Conservation (phyloP, 129 eudicot species). For the Ambrosia artemisiifolia region DNA sequence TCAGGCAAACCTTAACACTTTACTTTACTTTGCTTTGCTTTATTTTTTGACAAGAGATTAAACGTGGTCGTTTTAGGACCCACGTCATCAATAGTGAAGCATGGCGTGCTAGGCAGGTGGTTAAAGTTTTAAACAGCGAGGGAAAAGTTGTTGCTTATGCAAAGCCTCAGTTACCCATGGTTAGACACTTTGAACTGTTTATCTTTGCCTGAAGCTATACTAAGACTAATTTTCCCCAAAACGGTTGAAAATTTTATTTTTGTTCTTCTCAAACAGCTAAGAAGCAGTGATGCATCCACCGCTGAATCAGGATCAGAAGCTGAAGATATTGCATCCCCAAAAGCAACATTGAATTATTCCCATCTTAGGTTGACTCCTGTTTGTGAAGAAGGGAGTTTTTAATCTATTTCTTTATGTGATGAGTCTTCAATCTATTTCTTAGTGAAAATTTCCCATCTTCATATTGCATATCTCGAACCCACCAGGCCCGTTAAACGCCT, state of each 20-base stretch:
- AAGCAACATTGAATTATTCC: conserved; percentile 59
- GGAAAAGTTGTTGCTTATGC: conserved; percentile 88
- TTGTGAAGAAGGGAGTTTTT: conserved; percentile 71
- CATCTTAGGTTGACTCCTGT: conserved; percentile 90
- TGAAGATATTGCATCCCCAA: conserved; percentile 93
- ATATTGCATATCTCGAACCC: no score
- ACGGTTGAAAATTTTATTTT: conserved; percentile 3
- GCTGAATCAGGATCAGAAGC: conserved; percentile 98
- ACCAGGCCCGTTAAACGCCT: no score
- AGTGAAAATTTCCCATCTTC: background rate
- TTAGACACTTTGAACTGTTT: conserved; percentile 23
- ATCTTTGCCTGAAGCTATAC: background rate
- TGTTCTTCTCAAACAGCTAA: conserved; percentile 41
- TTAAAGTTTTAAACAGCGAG: conserved; percentile 81
- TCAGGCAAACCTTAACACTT: no score
- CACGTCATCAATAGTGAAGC: conserved; percentile 85
- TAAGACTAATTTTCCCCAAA: background rate
- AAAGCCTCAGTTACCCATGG: conserved; percentile 75
- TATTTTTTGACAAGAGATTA: no score
- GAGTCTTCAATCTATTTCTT: conserved; percentile 1
- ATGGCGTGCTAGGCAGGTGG: conserved; percentile 83
- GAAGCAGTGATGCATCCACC: conserved; percentile 91
- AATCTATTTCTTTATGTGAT: background rate
- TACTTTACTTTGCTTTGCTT: no score
- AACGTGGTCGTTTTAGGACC: no score